These are phyloP conservation scores for Achaetomium macrosporum DNA, from an alignment of 2,329 filamentous ascomycete genomes.

Conservation along the genomic window DNA sequence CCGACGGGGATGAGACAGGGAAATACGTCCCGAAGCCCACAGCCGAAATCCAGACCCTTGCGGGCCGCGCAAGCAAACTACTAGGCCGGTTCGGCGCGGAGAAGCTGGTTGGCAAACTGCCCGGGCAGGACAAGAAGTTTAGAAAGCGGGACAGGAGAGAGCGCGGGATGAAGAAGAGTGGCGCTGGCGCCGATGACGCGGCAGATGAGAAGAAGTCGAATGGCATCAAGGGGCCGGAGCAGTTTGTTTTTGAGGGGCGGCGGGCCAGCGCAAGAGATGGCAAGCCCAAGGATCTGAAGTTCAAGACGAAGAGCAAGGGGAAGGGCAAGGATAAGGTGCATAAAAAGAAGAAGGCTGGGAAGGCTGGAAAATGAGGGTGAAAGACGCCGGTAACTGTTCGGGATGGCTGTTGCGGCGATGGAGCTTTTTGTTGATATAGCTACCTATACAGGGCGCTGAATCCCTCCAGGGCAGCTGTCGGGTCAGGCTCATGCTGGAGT, in stretches of 20 bases:
- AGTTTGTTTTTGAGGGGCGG: constrained; percentile 75
- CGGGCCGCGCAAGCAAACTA: constrained; percentile 68
- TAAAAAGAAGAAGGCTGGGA: constrained; percentile 9
- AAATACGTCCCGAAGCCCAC: constrained; percentile 65
- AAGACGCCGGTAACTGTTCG: not conserved
- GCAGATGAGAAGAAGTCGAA: not conserved
- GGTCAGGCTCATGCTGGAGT: no score
- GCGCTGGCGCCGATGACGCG: constrained; percentile 15
- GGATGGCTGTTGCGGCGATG: not conserved
- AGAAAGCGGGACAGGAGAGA: constrained; percentile 22
- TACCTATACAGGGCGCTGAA: no score
- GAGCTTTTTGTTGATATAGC: no score
- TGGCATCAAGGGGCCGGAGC: constrained; percentile 57
- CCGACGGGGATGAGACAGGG: constrained; percentile 21
- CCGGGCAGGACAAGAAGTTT: constrained; percentile 31
- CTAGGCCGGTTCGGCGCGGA: constrained; percentile 63
- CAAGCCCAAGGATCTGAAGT: constrained; percentile 55
- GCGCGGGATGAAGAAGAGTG: constrained; percentile 8
- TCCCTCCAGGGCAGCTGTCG: no score
- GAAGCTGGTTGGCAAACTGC: constrained; percentile 26
- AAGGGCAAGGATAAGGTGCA: constrained; percentile 33
- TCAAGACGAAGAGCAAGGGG: constrained; percentile 40
- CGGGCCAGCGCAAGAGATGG: constrained; percentile 63
- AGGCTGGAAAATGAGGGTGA: constrained; percentile 1
- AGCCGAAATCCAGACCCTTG: constrained; percentile 61